A percentile compares a stretch with the other conserved stretches of the same genome.
Conservation (phyloP, 1,284 basidiomycete genomes). For the Mycena citricolor region DNA sequence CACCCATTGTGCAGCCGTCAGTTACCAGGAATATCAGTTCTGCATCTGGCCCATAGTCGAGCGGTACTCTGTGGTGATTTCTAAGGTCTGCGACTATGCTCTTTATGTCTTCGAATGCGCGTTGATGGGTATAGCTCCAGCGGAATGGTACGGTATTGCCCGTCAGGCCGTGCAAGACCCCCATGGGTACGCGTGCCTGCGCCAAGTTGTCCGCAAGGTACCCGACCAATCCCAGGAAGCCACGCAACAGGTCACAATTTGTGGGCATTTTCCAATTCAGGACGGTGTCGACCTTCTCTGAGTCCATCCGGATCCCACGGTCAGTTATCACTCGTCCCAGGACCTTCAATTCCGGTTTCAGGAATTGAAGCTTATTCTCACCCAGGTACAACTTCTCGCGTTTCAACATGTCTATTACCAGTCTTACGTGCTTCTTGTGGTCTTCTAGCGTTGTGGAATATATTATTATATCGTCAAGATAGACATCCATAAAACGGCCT, state of each 20-base stretch:
- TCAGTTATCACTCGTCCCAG: constrained; percentile 7
- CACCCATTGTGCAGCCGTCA: neutral
- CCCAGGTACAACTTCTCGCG: constrained; percentile 11
- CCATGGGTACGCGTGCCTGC: constrained; percentile 21
- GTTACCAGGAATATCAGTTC: neutral
- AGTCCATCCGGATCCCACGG: constrained; percentile 9
- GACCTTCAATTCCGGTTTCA: constrained; percentile 2
- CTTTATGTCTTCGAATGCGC: constrained; percentile 26
- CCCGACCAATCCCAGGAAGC: constrained; percentile 21
- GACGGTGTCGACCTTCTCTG: constrained; percentile 7
- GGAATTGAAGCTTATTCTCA: constrained; percentile 7
- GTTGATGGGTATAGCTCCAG: constrained; percentile 26
- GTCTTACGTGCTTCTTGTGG: constrained; percentile 28
- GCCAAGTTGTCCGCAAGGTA: constrained; percentile 21
- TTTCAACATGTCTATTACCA: constrained; percentile 25
- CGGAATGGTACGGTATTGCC: constrained; percentile 15
- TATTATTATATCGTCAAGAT: constrained; percentile 15
- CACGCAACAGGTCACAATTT: constrained; percentile 4
- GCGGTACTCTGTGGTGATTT: neutral
- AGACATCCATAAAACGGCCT: constrained; percentile 14
- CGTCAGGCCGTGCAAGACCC: constrained; percentile 22
- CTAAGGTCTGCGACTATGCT: neutral
- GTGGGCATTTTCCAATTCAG: constrained; percentile 5
- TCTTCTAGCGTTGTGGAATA: constrained; percentile 14
- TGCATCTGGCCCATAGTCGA: neutral